These are phyloP conservation scores for Limonium bicolor DNA, from an alignment of 148 eudicot genomes.

Conservation along the genomic window DNA sequence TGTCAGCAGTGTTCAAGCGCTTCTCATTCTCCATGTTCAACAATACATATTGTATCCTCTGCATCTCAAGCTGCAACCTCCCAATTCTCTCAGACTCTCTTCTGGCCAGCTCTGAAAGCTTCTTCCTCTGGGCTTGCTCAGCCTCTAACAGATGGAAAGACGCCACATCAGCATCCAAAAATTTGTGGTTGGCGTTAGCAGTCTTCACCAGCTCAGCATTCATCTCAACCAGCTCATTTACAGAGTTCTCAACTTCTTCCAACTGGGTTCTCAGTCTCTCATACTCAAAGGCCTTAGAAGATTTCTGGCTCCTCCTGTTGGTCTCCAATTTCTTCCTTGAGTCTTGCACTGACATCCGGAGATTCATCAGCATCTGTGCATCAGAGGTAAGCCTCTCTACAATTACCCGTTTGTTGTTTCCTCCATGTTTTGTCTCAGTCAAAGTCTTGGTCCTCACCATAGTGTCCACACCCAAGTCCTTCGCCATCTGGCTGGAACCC, in stretches of 20 bases:
- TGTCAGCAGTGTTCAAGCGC: too few species aligned
- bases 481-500: constrained; percentile 33
- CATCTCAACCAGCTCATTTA: constrained; percentile 38
- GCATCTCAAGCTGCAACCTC: constrained; percentile 56
- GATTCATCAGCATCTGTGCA: constrained; percentile 38
- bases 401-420: constrained; percentile 27
- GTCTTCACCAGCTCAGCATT: constrained; percentile 35
- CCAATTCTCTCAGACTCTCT: constrained; percentile 66
- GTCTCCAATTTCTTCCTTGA: constrained; percentile 45
- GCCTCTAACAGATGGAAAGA: constrained; percentile 25
- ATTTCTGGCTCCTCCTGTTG: constrained; percentile 28
- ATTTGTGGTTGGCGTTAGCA: constrained; percentile 25
- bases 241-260: constrained; percentile 44
- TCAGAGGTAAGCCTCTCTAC: constrained; percentile 55
- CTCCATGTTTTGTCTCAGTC: constrained; percentile 13
- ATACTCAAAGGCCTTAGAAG: constrained; percentile 27
- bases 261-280: constrained; percentile 47
- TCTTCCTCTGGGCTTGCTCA: constrained; percentile 17
- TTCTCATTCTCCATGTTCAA: constrained; percentile 47
- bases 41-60: constrained; percentile 47
- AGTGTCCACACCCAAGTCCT: constrained; percentile 64
- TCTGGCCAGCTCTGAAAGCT: constrained; percentile 39
- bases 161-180: constrained; percentile 12
- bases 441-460: constrained; percentile 22
- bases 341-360: constrained; percentile 42